Evolutionary conservation across 2,329 filamentous ascomycete species (phyloP).

Genomic region (Thielaviopsis cerberus): DNA sequence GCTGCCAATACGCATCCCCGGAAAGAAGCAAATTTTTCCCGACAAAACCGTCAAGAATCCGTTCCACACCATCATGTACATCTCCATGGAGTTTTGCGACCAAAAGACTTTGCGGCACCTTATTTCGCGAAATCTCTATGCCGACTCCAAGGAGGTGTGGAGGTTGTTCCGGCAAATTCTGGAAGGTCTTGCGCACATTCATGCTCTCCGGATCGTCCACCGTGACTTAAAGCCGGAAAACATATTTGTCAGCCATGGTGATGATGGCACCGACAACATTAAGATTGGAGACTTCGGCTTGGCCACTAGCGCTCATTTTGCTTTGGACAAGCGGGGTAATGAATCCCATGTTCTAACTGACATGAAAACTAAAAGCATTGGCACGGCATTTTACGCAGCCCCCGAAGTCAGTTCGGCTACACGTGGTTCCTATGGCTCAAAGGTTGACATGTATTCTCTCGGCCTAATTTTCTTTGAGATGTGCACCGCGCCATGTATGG

Average conservation of each 20-base stretch:
- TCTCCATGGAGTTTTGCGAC: conserved; percentile 98
- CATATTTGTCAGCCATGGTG: conserved; percentile 57
- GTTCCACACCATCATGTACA: conserved; percentile 65
- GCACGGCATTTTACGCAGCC: conserved; percentile 79
- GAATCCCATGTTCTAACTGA: conserved; percentile 18
- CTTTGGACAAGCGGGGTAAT: conserved; percentile 31
- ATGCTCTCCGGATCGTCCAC: conserved; percentile 80
- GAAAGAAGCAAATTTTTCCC: background rate
- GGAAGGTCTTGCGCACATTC: conserved; percentile 78
- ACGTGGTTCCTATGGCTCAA: conserved; percentile 66
- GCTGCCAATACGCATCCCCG: conserved; percentile 2
- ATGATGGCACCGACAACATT: conserved; percentile 67
- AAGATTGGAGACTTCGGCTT: conserved; percentile 95
- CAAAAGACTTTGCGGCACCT: conserved; percentile 81
- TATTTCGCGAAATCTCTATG: conserved; percentile 56
- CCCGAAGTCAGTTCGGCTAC: conserved; percentile 70
- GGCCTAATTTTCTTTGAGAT: conserved; percentile 98
- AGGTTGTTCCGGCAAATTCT: conserved; percentile 77
- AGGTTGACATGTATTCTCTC: conserved; percentile 96
- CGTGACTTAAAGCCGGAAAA: conserved; percentile 95
- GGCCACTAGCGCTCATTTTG: conserved; percentile 70
- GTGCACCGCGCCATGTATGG: conserved; percentile 51
- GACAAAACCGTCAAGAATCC: conserved; percentile 25
- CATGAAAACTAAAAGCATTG: conserved; percentile 53
- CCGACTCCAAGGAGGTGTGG: conserved; percentile 67